phyloP scores from a whole-genome alignment of 2,329 filamentous ascomycete genomes.

The Bipolaris zeicola region DNA sequence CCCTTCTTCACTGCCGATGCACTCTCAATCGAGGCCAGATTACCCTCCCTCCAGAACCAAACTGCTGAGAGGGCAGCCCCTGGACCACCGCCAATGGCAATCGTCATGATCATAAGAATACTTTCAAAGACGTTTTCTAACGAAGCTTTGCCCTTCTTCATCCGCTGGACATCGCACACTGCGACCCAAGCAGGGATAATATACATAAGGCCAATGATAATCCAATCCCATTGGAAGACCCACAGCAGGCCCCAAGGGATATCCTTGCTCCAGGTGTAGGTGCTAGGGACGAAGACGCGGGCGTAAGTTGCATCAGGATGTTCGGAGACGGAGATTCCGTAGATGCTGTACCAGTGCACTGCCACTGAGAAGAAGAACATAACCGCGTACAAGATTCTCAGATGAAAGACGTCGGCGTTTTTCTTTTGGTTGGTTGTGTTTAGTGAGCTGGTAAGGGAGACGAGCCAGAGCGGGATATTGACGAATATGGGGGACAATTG shows the following conservation, averaged over 20 bases:
- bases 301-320: conserved; percentile 15
- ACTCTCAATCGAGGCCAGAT: conserved; percentile 19
- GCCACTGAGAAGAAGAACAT: conserved; percentile 11
- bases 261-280: conserved; percentile 11
- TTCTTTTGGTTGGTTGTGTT: conserved; percentile 6
- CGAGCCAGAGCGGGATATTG: conserved; percentile 25
- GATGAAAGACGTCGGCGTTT: conserved; percentile 14
- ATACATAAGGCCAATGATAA: conserved; percentile 5
- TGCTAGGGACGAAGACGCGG: conserved; percentile 20
- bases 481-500: conserved; percentile 21
- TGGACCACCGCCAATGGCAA: conserved; percentile 19
- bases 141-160: conserved; percentile 13
- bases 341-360: conserved; percentile 18
- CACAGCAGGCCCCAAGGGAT: conserved; percentile 17
- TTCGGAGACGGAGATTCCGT: conserved; percentile 17
- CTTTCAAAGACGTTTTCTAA: conserved; percentile 15
- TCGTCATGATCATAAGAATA: conserved; percentile 5
- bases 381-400: conserved; percentile 19
- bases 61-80: conserved; percentile 18
- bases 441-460: conserved; percentile 12
- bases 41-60: conserved; percentile 27
- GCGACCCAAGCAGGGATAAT: conserved; percentile 16
- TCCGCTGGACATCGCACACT: conserved; percentile 20
- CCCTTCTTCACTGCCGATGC: conserved; percentile 15
- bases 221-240: conserved; percentile 32